These are phyloP conservation scores for Lagerstroemia speciosa DNA, from an alignment of 345 rosid species.

Conservation along the genomic window DNA sequence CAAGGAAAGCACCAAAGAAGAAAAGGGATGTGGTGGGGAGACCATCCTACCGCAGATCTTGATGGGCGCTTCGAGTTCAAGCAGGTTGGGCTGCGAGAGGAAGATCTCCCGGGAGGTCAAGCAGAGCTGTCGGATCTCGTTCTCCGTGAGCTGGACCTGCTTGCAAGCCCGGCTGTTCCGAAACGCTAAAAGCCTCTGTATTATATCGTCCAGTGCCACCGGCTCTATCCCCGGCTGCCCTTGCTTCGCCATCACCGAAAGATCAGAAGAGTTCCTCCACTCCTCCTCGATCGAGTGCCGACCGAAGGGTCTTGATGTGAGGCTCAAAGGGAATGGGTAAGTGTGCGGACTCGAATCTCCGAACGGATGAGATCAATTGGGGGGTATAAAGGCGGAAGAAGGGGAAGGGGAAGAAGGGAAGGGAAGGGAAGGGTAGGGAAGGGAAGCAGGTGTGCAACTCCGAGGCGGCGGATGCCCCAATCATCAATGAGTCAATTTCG, in stretches of 20 bases:
- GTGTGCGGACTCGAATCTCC: not conserved
- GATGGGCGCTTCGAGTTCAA: constrained; percentile 85
- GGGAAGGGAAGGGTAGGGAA: constrained; percentile 1
- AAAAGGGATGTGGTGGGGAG: not conserved
- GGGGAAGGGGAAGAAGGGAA: not conserved
- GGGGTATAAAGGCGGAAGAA: not conserved
- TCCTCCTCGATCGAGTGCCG: not conserved
- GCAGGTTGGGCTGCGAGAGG: constrained; percentile 82
- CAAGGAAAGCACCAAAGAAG: not conserved
- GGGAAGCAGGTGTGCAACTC: constrained; percentile 14
- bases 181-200: constrained; percentile 51
- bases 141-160: constrained; percentile 72
- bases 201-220: constrained; percentile 61
- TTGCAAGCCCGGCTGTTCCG: constrained; percentile 56
- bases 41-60: constrained; percentile 73
- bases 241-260: constrained; percentile 38
- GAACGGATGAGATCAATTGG: not conserved
- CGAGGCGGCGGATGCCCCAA: constrained; percentile 23
- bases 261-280: not conserved
- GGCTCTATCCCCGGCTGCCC: constrained; percentile 55
- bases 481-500: not conserved
- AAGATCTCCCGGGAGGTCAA: constrained; percentile 56
- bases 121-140: constrained; percentile 84
- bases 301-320: not conserved
- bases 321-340: not conserved